phyloP scores from a whole-genome alignment of 768 basidiomycete species.

The Collybia sp. region DNA sequence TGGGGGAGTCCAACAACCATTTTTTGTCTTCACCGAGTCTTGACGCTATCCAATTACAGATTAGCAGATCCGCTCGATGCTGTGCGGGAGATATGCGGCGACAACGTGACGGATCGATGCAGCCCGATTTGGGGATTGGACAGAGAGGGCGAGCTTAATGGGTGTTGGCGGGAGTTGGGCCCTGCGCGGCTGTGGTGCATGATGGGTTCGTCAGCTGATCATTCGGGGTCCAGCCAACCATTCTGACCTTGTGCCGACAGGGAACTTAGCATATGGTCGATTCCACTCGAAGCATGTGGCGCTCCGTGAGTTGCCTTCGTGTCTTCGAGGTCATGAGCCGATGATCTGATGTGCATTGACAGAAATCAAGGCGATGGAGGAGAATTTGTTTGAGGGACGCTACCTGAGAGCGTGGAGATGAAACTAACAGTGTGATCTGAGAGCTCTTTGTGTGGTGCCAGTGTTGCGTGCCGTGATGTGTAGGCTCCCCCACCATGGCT shows the following conservation, averaged over 20 bases:
- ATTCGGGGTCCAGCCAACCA: neutral
- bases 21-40: neutral
- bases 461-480: no score
- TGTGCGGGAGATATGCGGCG: constrained; percentile 41
- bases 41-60: constrained; percentile 19
- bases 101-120: constrained; percentile 38
- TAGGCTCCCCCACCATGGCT: no score
- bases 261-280: constrained; percentile 56
- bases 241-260: constrained; percentile 15
- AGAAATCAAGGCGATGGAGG: constrained; percentile 72
- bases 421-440: no score
- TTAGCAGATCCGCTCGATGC: constrained; percentile 36
- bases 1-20: constrained; percentile 30
- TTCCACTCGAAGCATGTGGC: constrained; percentile 69
- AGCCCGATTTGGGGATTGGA: constrained; percentile 59
- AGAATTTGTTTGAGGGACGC: constrained; percentile 34
- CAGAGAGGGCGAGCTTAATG: constrained; percentile 57
- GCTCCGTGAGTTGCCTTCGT: constrained; percentile 45
- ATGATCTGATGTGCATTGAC: constrained; percentile 1
- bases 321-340: neutral
- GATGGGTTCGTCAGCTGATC: constrained; percentile 33
- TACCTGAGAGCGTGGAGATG: constrained; percentile 7
- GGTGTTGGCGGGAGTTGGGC: constrained; percentile 45
- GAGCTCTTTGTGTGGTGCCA: no score
- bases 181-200: constrained; percentile 54